Evolutionary conservation across 1,139 yeast genomes (phyloP), one percentile per base, ranked within the genome.

Genomic region (Casaregolazyma lundiana): DNA sequence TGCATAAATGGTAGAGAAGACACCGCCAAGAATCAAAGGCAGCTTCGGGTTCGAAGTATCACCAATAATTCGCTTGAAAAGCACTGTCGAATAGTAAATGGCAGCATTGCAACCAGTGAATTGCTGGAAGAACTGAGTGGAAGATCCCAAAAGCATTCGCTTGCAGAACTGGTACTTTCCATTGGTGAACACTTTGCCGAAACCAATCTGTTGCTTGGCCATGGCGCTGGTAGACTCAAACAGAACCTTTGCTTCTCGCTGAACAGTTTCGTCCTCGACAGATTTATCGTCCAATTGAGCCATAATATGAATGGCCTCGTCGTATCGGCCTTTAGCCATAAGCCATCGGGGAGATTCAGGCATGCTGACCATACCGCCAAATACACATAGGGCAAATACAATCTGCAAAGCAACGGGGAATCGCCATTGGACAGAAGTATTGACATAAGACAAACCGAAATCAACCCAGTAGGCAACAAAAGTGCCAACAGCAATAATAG

Each of bases 401-500:
- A 63, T 50, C 49, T 66, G 70, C 45, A 65, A 53, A 4, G 66
- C 68, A 5, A 62, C 71, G 2, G 70, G 70, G 74, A 60, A 72
- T 54, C 59, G 72, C 75, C 63, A 78, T 64, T 50, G 80, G 71
- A 62, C 74, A 56, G 66, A 75, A 61, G 75, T 73, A 67, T 48
- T 79, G 73, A 60, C 59, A 46, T 57, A 64, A 38, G 58, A 63
- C 40, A 51, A 78, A 74, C 53, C 87, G 70, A 62, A 77, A 76
- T 40, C 86, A 70, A 56, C 79, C 89, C 90, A 84, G 67, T 85
- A 83, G 9, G 90, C 87, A 57, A 82, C 68, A 57, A 80, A 74
- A 39, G 87, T 81, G 58, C 92, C 90, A 47, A 82, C 70, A 40
- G 87, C 87, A 53, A 83, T 78, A 45, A 82, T 78, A 15, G 85